Conservation (phyloP, 768 basidiomycete genomes). For the Hygrophoropsis aurantiaca region DNA sequence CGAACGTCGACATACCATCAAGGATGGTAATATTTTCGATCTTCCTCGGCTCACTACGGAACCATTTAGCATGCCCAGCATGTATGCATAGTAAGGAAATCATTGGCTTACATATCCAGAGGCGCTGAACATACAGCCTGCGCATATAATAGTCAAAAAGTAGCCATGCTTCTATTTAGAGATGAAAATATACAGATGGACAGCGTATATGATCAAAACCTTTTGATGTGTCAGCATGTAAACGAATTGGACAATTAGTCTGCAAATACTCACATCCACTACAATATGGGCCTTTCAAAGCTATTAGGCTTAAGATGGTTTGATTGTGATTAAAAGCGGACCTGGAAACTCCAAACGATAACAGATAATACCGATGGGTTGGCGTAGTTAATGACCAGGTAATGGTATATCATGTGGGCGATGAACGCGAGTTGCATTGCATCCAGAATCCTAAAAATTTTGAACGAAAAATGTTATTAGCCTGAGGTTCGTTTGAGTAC, state of each 20-base stretch:
- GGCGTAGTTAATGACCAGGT: constrained; percentile 33
- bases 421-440: constrained; percentile 34
- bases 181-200: not conserved
- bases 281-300: too few relatives aligned
- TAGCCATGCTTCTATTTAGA: not conserved
- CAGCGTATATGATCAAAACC: not conserved
- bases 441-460: constrained; percentile 41
- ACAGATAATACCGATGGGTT: constrained; percentile 24
- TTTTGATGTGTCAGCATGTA: not conserved
- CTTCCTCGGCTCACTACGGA: not conserved
- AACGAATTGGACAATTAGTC: too few relatives aligned
- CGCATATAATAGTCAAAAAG: too few relatives aligned
- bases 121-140: not conserved
- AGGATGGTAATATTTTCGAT: not conserved
- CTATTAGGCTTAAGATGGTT: too few relatives aligned
- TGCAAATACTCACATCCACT: too few relatives aligned
- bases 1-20: not conserved
- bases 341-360: constrained; percentile 25
- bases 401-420: constrained; percentile 36
- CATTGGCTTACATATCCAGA: constrained; percentile 3
- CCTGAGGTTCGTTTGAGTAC: too few relatives aligned
- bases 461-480: too few relatives aligned
- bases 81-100: not conserved
- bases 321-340: not conserved
- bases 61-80: not conserved